Evolutionary conservation across 768 basidiomycete genomes (phyloP).

Genomic region (Artomyces pyxidatus): DNA sequence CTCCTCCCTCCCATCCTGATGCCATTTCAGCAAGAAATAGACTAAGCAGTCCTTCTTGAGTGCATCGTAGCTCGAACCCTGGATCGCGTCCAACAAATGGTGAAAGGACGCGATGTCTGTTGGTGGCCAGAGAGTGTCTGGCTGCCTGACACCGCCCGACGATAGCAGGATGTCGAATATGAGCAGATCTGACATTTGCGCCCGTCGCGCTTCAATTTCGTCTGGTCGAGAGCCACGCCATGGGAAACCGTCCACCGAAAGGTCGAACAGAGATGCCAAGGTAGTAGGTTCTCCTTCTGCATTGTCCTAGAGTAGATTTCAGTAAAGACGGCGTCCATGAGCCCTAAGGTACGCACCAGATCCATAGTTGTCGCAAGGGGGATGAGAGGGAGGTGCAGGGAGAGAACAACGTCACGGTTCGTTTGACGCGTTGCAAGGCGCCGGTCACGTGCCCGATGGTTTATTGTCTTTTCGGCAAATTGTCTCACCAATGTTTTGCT

Average conservation of each 20-base stretch:
- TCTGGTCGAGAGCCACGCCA: slow-evolving; percentile 46
- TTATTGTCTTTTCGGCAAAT: too few relatives aligned
- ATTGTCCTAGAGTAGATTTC: slow-evolving; percentile 3
- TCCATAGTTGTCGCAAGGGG: background rate
- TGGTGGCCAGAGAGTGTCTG: slow-evolving; percentile 66
- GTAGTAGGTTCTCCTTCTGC: slow-evolving; percentile 1
- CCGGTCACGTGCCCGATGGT: too few relatives aligned
- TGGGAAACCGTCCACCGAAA: slow-evolving; percentile 43
- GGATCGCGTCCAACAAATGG: slow-evolving; percentile 53
- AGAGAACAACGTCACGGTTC: too few relatives aligned
- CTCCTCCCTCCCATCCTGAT: slow-evolving; percentile 52
- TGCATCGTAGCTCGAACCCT: slow-evolving; percentile 53
- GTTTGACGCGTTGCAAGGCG: too few relatives aligned
- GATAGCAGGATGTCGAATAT: slow-evolving; percentile 69
- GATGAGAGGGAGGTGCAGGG: too few relatives aligned
- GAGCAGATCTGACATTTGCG: slow-evolving; percentile 50
- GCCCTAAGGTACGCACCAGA: slow-evolving; percentile 6
- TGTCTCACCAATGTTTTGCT: too few relatives aligned
- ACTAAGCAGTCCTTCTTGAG: slow-evolving; percentile 77
- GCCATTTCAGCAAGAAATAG: slow-evolving; percentile 78
- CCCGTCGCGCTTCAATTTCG: slow-evolving; percentile 57
- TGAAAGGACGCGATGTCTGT: slow-evolving; percentile 43
- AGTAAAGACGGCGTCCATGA: too few relatives aligned
- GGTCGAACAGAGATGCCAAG: slow-evolving; percentile 37
- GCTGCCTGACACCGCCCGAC: slow-evolving; percentile 51